Conservation (phyloP, 2,329 filamentous ascomycete species). For the Colletotrichum karsti region DNA sequence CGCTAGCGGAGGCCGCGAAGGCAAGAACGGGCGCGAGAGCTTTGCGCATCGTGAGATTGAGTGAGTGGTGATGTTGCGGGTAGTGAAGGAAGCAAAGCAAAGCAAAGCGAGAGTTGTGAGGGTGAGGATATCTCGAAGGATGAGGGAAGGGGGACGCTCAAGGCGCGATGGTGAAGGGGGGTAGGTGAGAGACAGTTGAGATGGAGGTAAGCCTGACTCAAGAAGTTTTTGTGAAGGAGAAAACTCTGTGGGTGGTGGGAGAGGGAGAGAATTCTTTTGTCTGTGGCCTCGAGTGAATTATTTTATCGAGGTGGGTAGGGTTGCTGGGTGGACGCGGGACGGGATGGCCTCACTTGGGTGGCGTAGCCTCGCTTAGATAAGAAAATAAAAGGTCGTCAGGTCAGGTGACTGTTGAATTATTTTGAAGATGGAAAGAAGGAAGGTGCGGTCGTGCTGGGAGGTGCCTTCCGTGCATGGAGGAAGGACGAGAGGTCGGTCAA, state of each 20-base stretch:
- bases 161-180: not conserved
- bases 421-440: too few relatives aligned
- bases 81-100: not conserved
- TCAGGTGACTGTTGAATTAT: too few relatives aligned
- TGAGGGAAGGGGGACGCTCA: not conserved
- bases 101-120: too few relatives aligned
- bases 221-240: not conserved
- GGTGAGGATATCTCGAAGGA: not conserved
- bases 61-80: not conserved
- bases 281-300: not conserved
- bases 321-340: too few relatives aligned
- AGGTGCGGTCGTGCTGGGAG: too few relatives aligned
- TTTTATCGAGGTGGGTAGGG: not conserved
- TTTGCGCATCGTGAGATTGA: slow-evolving; percentile 3
- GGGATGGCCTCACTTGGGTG: too few relatives aligned
- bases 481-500: too few relatives aligned
- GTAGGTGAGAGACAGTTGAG: not conserved
- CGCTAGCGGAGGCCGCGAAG: not conserved
- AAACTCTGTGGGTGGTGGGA: not conserved
- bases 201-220: not conserved
- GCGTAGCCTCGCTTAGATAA: too few relatives aligned
- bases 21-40: not conserved
- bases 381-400: too few relatives aligned
- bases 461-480: too few relatives aligned
- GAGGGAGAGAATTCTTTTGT: not conserved